Conservation (phyloP, 2,329 filamentous ascomycete species). For the Ophiostoma pallidulum region DNA sequence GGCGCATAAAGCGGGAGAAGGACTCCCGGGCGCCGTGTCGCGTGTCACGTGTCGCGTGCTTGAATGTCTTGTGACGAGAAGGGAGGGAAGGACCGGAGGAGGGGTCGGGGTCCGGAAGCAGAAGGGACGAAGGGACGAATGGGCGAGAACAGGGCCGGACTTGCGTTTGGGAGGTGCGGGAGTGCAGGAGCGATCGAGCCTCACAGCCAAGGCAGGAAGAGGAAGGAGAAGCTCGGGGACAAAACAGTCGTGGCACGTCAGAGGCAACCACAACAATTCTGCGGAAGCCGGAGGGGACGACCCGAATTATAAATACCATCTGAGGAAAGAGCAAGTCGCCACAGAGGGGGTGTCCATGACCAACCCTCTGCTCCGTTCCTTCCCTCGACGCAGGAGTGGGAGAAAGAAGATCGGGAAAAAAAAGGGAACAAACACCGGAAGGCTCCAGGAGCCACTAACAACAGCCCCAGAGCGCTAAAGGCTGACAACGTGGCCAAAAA, state of each 20-base stretch:
- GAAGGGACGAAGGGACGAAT: background rate
- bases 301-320: background rate
- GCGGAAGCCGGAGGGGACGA: too few relatives aligned
- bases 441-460: background rate
- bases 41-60: too few relatives aligned
- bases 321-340: background rate
- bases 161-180: too few relatives aligned
- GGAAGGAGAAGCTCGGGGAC: too few relatives aligned
- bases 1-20: background rate
- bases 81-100: background rate
- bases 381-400: background rate
- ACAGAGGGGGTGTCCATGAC: conserved; percentile 2
- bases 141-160: too few relatives aligned
- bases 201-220: too few relatives aligned
- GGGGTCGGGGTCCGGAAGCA: background rate
- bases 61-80: background rate
- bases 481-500: too few relatives aligned
- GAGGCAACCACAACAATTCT: too few relatives aligned
- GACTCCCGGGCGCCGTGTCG: too few relatives aligned
- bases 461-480: too few relatives aligned
- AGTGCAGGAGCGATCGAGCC: too few relatives aligned
- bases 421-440: background rate
- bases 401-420: background rate
- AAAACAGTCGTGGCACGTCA: too few relatives aligned
- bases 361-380: background rate